Evolutionary conservation across 2,329 filamentous ascomycete species (phyloP), one percentile per base, ranked within the genome.

Genomic region (Pezicula radicicola): DNA sequence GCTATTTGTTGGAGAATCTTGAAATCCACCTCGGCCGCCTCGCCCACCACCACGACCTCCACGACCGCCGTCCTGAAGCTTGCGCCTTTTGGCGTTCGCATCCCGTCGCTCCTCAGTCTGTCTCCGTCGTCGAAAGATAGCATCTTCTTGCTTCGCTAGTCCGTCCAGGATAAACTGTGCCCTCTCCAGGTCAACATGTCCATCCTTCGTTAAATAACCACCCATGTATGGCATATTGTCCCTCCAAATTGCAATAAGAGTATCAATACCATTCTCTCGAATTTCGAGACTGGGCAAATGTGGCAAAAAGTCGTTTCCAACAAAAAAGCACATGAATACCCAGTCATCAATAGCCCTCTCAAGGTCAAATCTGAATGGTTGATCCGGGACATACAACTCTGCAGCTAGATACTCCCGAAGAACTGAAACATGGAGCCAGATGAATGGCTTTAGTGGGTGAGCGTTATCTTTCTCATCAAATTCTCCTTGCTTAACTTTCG

Each of bases 281-380:
- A 99, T 97, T 69, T 97, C 94, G 53, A 99, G 79, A 63, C 93
- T 96, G n/a, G 94, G 94, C 53, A 99, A 77, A 77, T 99, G 94
- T 47, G 94, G 94, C 60, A 99, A 75, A 74, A 99, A 99, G 75
- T 99, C 95, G 71, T 99, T 99, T 60, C 93, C 93, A 51, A 97
- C 93, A 68, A 97, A 97, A 74, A 95, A 97, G 73, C 93, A 97
- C 85, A 97, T 94, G 70, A 97, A 97, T 13, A 97, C 91, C 94
- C 93, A 97, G 68, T 97, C 93, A 70, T 97, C 94, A 53, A 97
- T 82, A 25, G 92, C 92, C 59, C 94, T 85, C 71, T 99, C 94
- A 42, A 99, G 78, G 67, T 99, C 91, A 70, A 96, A 97, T 50
- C 83, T 82, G 72, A 97, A 97, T 2, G 87, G 86, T 59, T 96